A percentile compares a stretch with the other conserved stretches of the same genome.
These are phyloP conservation scores for Metschnikowia borealis DNA, from an alignment of 805 yeast genomes.

Conservation along the genomic window DNA sequence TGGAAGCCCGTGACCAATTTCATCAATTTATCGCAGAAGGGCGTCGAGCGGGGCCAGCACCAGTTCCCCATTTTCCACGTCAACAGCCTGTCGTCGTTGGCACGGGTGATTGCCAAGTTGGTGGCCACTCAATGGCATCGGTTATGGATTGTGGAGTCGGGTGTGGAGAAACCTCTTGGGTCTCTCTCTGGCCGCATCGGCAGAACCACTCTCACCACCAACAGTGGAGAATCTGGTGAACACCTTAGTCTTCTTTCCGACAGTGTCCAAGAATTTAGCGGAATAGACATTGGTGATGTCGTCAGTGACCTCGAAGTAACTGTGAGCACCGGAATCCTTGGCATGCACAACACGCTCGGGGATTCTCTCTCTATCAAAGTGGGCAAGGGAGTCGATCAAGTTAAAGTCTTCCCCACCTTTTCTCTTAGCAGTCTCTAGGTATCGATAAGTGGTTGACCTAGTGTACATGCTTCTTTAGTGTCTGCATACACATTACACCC, in stretches of 20 bases:
- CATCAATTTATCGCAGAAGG: constrained; percentile 80
- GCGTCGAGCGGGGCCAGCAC: constrained; percentile 91
- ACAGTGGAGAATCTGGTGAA: constrained; percentile 80
- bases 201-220: constrained; percentile 79
- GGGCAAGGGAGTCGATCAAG: constrained; percentile 76
- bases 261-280: constrained; percentile 25
- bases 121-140: constrained; percentile 95
- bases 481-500: constrained; percentile 67
- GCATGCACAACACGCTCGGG: constrained; percentile 95
- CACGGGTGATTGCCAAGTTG: constrained; percentile 86
- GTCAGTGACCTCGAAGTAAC: constrained; percentile 82
- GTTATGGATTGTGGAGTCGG: constrained; percentile 67
- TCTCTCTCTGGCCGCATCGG: constrained; percentile 77
- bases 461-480: constrained; percentile 86
- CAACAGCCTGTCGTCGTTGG: constrained; percentile 70
- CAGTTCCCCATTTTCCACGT: constrained; percentile 96
- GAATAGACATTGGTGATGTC: constrained; percentile 27
- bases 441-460: constrained; percentile 95
- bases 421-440: too few species aligned
- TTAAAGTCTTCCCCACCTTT: constrained; percentile 83
- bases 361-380: constrained; percentile 84
- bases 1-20: constrained; percentile 78
- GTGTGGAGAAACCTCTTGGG: constrained; percentile 77
- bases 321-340: constrained; percentile 89
- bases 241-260: constrained; percentile 33